Evolutionary conservation across 2,329 filamentous ascomycete genomes (phyloP).

Genomic region (Monilinia laxa): DNA sequence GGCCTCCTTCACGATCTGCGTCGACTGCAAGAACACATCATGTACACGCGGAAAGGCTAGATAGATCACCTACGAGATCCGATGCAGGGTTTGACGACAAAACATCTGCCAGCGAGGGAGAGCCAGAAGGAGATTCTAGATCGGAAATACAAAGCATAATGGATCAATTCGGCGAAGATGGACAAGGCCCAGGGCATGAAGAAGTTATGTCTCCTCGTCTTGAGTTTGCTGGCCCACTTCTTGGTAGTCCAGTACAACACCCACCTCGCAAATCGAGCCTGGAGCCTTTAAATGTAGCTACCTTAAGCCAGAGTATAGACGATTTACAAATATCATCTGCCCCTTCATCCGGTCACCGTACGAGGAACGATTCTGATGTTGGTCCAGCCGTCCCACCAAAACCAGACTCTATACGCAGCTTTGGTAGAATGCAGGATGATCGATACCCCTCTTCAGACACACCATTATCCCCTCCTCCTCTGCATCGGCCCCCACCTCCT

Average conservation of each 20-base stretch:
- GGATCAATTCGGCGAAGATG: conserved; percentile 84
- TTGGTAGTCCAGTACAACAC: conserved; percentile 65
- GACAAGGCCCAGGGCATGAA: conserved; percentile 68
- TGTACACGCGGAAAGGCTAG: conserved; percentile 42
- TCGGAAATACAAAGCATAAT: conserved; percentile 97
- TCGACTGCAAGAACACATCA: conserved; percentile 39
- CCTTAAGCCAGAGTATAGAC: conserved; percentile 34
- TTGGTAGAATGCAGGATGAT: conserved; percentile 46
- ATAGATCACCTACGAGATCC: conserved; percentile 53
- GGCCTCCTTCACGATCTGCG: conserved; percentile 43
- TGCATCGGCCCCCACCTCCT: conserved; percentile 64
- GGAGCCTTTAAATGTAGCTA: conserved; percentile 57
- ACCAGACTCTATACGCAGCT: conserved; percentile 38
- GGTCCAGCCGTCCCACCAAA: conserved; percentile 46
- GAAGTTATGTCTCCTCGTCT: conserved; percentile 91
- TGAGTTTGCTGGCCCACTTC: conserved; percentile 76
- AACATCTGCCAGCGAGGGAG: conserved; percentile 58
- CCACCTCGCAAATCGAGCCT: conserved; percentile 85
- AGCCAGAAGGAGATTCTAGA: conserved; percentile 66
- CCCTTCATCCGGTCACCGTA: conserved; percentile 24
- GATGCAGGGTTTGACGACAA: conserved; percentile 59
- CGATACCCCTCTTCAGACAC: conserved; percentile 42
- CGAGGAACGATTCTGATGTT: conserved; percentile 37
- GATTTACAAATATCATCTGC: conserved; percentile 36
- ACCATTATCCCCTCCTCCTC: conserved; percentile 50